phyloP scores from a whole-genome alignment of 2,329 filamentous ascomycete genomes.

The Neofusicoccum laricinum region DNA sequence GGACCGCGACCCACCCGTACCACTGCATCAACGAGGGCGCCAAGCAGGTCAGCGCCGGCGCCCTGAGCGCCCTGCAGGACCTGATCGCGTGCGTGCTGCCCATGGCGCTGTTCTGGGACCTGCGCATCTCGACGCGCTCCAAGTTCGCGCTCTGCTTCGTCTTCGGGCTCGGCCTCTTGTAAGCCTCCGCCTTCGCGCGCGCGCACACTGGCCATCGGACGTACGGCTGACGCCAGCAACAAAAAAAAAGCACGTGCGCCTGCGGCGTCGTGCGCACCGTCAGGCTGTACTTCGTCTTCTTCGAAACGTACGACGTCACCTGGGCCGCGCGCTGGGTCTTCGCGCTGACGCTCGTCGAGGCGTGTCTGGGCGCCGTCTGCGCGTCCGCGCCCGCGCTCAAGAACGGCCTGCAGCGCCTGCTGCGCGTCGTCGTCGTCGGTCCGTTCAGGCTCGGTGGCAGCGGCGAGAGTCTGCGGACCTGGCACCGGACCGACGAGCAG shows the following conservation, averaged over 20 bases:
- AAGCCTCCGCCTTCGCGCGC: no score
- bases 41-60: constrained; percentile 38
- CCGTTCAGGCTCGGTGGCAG: not conserved
- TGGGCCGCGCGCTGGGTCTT: constrained; percentile 40
- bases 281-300: constrained; percentile 34
- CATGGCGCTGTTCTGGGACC: constrained; percentile 43
- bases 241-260: constrained; percentile 33
- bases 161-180: constrained; percentile 44
- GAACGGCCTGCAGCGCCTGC: constrained; percentile 28
- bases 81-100: constrained; percentile 42
- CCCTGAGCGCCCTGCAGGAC: constrained; percentile 39
- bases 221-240: no score
- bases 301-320: constrained; percentile 39
- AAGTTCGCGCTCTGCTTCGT: constrained; percentile 46
- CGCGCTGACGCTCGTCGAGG: constrained; percentile 42
- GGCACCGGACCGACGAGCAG: no score
- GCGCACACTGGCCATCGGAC: no score
- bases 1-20: constrained; percentile 29
- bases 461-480: not conserved
- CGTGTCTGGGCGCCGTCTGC: constrained; percentile 42
- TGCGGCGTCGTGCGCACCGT: constrained; percentile 39
- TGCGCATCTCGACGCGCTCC: constrained; percentile 42
- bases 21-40: constrained; percentile 39
- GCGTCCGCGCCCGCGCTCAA: constrained; percentile 44
- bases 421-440: not conserved